Base-by-base conservation (phyloP, 2,329 filamentous ascomycete genomes). In the Hymenoscyphus fraxineus region DNA sequence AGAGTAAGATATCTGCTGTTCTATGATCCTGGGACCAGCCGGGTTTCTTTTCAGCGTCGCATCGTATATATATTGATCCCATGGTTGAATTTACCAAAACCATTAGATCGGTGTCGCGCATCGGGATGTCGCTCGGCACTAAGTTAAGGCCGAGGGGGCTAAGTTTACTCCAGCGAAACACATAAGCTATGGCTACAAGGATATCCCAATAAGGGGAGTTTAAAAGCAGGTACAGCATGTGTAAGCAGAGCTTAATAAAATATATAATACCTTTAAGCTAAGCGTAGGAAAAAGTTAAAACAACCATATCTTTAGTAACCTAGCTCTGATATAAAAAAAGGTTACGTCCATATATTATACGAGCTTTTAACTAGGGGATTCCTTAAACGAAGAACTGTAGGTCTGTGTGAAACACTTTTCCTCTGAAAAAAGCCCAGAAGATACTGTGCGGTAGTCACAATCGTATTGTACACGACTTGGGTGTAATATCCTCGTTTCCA, bases 131-230 rank as follows among this genome's bases (percentile, higher is more conserved):
- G n/a, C 59, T 61, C 59, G 59, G 59, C 44, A 27, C 44, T 61
- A 61, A 61, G 22, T 55, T 38, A 40, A 38, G 59, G 32, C 59
- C 59, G 59, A 61, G 47, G 31, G n/a, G 31, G 19, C 31, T 54
- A 27, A 9, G 4, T 27, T 22, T 19, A 27, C 2, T 3, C 27
- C 27, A 3, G 22, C 19, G 7, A 4, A 51, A 22, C 27, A 22
- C 12, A 19, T 22, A 27, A 47, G 22, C 22, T 27, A 54, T 19
- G 27, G 56, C 56, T 58, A 32, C 55, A 57, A 51, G 44, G 44
- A 44, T 44, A 22, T 22, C 1, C 27, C 1, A 27, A 12, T 54
- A 27, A 4, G 7, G 22, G 3, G 22, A 4, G 27, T 27, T 51
- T 22, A 51, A 10, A 19, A 51, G 3, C 4, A 10, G 9, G 35